These are phyloP conservation scores for Penstemon eatonii DNA, from an alignment of 257 asterid species.

Conservation along the genomic window DNA sequence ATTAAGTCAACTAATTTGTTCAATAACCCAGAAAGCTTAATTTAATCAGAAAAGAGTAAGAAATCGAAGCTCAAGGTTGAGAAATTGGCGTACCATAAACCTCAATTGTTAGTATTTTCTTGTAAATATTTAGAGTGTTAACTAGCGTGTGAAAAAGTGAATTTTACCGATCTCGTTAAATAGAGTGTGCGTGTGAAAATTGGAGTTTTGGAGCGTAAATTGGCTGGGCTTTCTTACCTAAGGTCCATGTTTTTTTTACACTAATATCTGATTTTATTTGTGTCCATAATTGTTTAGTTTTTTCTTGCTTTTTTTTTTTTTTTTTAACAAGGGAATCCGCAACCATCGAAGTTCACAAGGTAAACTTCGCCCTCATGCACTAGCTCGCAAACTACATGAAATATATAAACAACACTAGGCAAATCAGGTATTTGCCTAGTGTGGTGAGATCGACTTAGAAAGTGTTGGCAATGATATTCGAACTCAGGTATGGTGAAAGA, in stretches of 20 bases:
- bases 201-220: background rate
- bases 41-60: background rate
- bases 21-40: slow-evolving; percentile 21
- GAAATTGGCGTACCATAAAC: slow-evolving; percentile 28
- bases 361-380: too few relatives aligned
- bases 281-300: background rate
- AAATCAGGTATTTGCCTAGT: too few relatives aligned
- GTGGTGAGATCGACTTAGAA: too few relatives aligned
- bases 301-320: background rate
- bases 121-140: slow-evolving; percentile 3
- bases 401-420: too few relatives aligned
- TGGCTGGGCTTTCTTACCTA: slow-evolving; percentile 16
- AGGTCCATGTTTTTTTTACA: background rate
- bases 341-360: too few relatives aligned
- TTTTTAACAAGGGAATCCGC: too few relatives aligned
- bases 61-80: background rate
- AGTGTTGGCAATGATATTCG: too few relatives aligned
- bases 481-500: too few relatives aligned
- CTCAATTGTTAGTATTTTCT: slow-evolving; percentile 14
- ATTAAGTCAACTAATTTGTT: slow-evolving; percentile 2
- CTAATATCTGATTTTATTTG: background rate
- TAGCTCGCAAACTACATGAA: too few relatives aligned
- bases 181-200: background rate
- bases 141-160: background rate
- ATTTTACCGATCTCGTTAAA: background rate